Evolutionary conservation across 2,329 filamentous ascomycete genomes (phyloP).

Genomic region (Raffaelea deltoideospora): DNA sequence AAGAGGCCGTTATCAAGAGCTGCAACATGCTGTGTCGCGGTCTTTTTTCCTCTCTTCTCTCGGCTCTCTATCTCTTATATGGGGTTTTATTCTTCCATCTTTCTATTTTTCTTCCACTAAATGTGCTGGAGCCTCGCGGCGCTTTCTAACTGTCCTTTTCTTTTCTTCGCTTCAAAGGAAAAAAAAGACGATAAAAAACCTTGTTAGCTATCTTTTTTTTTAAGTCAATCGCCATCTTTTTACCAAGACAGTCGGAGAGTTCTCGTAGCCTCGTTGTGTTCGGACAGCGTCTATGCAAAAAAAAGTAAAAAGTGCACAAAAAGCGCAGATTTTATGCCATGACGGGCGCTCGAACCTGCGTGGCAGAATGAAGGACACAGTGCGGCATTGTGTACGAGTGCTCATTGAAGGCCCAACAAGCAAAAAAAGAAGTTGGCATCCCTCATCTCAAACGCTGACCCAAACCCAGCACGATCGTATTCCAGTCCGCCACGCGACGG

Average conservation of each 20-base stretch:
- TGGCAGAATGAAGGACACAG: neutral
- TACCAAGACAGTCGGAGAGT: too few species aligned
- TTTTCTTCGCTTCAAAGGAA: neutral
- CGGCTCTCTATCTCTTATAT: neutral
- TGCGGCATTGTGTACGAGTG: neutral
- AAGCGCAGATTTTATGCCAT: too few species aligned
- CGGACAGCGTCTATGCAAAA: too few species aligned
- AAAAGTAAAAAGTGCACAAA: neutral
- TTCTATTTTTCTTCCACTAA: neutral
- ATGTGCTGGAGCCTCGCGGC: slow-evolving; percentile 8
- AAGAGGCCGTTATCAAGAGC: too few species aligned
- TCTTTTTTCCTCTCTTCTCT: too few species aligned
- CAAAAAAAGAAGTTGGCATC: slow-evolving; percentile 25
- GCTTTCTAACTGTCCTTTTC: slow-evolving; percentile 8
- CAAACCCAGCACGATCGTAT: slow-evolving; percentile 48
- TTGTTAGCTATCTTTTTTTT: neutral
- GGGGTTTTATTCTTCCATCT: neutral
- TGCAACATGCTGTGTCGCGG: too few species aligned
- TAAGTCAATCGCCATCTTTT: too few species aligned
- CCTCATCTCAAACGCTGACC: slow-evolving; percentile 39
- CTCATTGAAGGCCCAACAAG: slow-evolving; percentile 2
- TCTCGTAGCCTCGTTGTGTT: too few species aligned
- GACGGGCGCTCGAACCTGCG: neutral
- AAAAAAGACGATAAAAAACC: slow-evolving; percentile 7
- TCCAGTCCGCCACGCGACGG: slow-evolving; percentile 57